A percentile compares a stretch with the other conserved stretches of the same genome.
These are phyloP conservation scores for Pichia sp. DNA, from an alignment of 1,139 yeast genomes.

Conservation along the genomic window DNA sequence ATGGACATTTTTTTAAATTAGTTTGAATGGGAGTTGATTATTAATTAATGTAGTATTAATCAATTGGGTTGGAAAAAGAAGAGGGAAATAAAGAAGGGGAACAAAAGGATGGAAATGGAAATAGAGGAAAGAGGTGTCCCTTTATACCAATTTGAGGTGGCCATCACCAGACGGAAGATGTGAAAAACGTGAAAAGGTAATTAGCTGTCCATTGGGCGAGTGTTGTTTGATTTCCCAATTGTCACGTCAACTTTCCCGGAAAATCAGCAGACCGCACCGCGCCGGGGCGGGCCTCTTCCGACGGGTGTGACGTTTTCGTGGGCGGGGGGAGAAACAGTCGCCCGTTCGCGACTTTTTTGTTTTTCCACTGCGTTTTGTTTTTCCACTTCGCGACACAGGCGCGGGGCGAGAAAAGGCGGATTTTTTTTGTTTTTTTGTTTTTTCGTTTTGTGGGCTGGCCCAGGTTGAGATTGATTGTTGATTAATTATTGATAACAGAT, in stretches of 20 bases:
- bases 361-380: neutral
- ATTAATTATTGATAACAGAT: too few species aligned
- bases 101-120: neutral
- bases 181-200: too few species aligned
- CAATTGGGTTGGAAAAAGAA: neutral
- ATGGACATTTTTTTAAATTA: constrained; percentile 22
- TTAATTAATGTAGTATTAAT: neutral
- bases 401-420: too few species aligned
- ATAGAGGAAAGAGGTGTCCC: neutral
- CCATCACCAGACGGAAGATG: too few species aligned
- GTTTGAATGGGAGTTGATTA: neutral
- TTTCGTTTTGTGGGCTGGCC: too few species aligned
- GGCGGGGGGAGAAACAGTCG: neutral
- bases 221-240: too few species aligned
- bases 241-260: too few species aligned
- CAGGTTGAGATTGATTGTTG: too few species aligned
- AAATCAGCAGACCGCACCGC: neutral
- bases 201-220: too few species aligned
- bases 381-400: neutral
- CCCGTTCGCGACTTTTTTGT: neutral
- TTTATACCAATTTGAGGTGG: too few species aligned
- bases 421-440: too few species aligned
- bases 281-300: neutral
- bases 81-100: neutral
- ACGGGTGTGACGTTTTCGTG: neutral